These are phyloP conservation scores for Thielaviopsis ethacetica DNA, from an alignment of 2,329 filamentous ascomycete species.

Conservation along the genomic window DNA sequence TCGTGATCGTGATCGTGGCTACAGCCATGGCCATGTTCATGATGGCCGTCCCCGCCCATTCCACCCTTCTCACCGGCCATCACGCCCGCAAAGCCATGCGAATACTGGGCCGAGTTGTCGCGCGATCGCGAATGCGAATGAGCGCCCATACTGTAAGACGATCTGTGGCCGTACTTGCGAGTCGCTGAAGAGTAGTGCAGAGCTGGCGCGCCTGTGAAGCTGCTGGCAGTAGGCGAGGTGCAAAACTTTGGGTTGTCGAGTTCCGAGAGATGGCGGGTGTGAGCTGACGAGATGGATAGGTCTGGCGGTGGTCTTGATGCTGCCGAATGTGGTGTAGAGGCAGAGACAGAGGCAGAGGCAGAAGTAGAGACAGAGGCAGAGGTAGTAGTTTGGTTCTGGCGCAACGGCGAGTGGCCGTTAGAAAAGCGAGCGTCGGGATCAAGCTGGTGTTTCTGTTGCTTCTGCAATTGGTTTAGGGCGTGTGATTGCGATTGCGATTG, in stretches of 20 bases:
- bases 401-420: constrained; percentile 8
- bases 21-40: constrained; percentile 12
- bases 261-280: not conserved
- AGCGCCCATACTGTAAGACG: constrained; percentile 8
- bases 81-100: not conserved
- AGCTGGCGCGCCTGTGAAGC: not conserved
- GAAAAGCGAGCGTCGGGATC: constrained; percentile 18
- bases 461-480: constrained; percentile 7
- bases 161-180: not conserved
- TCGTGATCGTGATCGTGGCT: constrained; percentile 20
- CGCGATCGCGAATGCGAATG: constrained; percentile 4
- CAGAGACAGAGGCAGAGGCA: too few relatives aligned
- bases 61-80: not conserved
- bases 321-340: too few relatives aligned
- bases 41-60: not conserved
- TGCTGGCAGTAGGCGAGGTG: not conserved
- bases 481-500: constrained; percentile 19
- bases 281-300: not conserved
- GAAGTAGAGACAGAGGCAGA: not conserved
- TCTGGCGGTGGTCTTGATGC: not conserved
- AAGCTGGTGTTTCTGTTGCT: constrained; percentile 21
- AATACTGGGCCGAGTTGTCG: not conserved
- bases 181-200: not conserved
- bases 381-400: not conserved
- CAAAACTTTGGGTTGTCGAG: not conserved